A percentile compares a stretch with the other conserved stretches of the same genome.
Conservation (phyloP, 371 early-diverging fungal species). For the Zancudomyces culisetae region DNA sequence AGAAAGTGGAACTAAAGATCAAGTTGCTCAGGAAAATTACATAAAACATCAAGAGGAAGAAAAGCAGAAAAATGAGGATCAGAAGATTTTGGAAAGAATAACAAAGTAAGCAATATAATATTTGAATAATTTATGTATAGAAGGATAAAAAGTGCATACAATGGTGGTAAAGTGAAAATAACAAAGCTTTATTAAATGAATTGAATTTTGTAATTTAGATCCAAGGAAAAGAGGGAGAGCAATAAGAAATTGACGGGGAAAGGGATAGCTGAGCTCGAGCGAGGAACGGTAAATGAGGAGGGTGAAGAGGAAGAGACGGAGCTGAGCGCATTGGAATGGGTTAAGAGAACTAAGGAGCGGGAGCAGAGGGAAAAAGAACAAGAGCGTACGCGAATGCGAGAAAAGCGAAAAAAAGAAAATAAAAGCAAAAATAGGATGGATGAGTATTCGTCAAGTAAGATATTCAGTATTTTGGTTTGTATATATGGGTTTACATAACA, state of each 20-base stretch:
- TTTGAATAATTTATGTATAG: constrained; percentile 23
- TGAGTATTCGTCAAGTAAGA: not conserved
- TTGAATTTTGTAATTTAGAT: constrained; percentile 21
- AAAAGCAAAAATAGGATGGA: constrained; percentile 24
- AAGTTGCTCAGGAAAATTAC: constrained; percentile 44
- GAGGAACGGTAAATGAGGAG: too few relatives aligned
- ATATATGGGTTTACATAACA: constrained; percentile 6
- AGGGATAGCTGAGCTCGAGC: constrained; percentile 38
- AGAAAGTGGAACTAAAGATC: constrained; percentile 22
- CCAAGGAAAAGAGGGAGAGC: constrained; percentile 34
- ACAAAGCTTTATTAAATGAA: not conserved
- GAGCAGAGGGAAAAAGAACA: constrained; percentile 5
- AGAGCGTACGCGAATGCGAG: not conserved
- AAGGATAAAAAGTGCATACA: not conserved
- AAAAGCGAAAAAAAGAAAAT: constrained; percentile 26
- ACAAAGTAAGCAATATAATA: constrained; percentile 26
- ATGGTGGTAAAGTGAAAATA: not conserved
- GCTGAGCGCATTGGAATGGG: constrained; percentile 39
- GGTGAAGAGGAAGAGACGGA: constrained; percentile 41
- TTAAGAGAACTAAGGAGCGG: constrained; percentile 28
- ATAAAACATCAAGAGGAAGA: constrained; percentile 29
- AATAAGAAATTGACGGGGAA: constrained; percentile 40
- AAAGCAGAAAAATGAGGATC: constrained; percentile 26
- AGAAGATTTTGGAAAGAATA: constrained; percentile 29
- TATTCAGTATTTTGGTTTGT: not conserved